Evolutionary conservation across 2,329 filamentous ascomycete species (phyloP).

Genomic region (Pseudogymnoascus sp.): DNA sequence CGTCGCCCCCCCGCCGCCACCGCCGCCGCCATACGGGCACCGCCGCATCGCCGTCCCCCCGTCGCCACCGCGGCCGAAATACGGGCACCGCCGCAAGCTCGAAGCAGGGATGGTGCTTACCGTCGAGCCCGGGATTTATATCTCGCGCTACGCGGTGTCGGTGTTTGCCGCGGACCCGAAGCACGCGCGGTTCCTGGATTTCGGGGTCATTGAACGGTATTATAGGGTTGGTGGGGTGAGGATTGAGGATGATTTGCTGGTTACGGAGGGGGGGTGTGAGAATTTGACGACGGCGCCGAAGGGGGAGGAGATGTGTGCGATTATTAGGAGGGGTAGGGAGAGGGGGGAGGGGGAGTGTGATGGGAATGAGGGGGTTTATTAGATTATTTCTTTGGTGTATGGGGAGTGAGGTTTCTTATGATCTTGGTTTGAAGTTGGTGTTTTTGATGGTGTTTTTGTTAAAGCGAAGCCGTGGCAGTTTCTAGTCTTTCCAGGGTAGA

Average conservation of each 20-base stretch:
- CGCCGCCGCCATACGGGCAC: no score
- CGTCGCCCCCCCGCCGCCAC: not conserved
- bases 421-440: not conserved
- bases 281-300: constrained; percentile 78
- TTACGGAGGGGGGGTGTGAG: constrained; percentile 70
- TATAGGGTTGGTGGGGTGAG: constrained; percentile 80
- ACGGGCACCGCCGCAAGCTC: not conserved
- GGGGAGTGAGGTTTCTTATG: not conserved
- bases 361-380: not conserved
- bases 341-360: not conserved
- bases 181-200: constrained; percentile 58
- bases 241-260: constrained; percentile 84
- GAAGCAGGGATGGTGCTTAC: constrained; percentile 56
- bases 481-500: not conserved
- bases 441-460: not conserved
- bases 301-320: constrained; percentile 57
- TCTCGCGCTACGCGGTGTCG: constrained; percentile 65
- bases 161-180: constrained; percentile 52
- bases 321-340: constrained; percentile 39
- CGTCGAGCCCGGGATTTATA: constrained; percentile 72
- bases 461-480: not conserved
- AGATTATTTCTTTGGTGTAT: not conserved
- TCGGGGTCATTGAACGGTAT: constrained; percentile 55
- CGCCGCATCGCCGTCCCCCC: not conserved
- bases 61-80: not conserved